Base-by-base conservation (phyloP, 345 rosid species). In the Gossypium mustelinum region DNA sequence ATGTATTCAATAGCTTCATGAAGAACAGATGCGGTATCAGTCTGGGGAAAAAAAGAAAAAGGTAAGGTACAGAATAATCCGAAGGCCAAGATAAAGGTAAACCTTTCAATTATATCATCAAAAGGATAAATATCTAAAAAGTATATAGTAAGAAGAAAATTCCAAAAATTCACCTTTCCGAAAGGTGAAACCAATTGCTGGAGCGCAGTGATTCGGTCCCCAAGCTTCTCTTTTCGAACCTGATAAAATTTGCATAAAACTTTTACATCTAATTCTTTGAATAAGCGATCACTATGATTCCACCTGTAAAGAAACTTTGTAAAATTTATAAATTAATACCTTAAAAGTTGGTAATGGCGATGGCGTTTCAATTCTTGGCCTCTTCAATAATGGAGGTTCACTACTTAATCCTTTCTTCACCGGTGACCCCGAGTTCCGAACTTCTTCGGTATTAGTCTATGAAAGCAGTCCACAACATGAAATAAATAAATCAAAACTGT, bases 131-230 rank as follows among this genome's bases (percentile, higher is more conserved):
- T 25, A 65, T 56, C 13, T 56, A 56, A 67, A 45, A 25, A 57
- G 61, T 9, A 20, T 25, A 13, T 22, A 2, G 3, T 29, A n/a
- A 24, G 59, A 34, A 45, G 18, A 71, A 79, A 64, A 73, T 75
- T 72, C 45, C 62, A 77, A 80, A 70, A 72, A 75, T 48, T 73
- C 73, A 92, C 98, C 98, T 94, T 94, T 86, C 98, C 98, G 73
- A 92, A 94, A 82, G 98, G 98, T 57, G 98, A 89, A 84, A 90
- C 97, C 79, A 94, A 86, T 82, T 94, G 98, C 78, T 94, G 98
- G 75, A 94, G 97, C 0, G 98, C 97, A 17, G 98, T 92, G 79
- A 94, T 89, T 77, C 97, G 88, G 90, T 94, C 96, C 80, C 98
- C 98, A 45, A 92, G 86, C 89, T 94, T 94, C 87, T 90, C 98